Base-by-base conservation (phyloP, 2,329 filamentous ascomycete species). In the Capronia americana region DNA sequence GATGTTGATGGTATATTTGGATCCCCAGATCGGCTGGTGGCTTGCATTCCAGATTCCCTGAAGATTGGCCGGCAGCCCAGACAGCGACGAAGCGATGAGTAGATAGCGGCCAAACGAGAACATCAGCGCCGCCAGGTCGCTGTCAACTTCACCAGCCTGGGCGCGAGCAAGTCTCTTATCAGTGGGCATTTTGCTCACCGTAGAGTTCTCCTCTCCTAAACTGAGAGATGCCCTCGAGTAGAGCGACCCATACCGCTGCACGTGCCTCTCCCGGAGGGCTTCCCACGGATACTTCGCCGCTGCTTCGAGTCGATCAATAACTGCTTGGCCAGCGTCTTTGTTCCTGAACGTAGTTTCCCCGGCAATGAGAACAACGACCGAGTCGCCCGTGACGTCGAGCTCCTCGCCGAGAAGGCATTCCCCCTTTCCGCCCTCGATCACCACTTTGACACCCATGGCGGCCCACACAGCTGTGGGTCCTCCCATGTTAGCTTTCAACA, bases 1-100 rank as follows among this genome's bases (percentile, higher is more conserved):
- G 71, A 88, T 87, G 67, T 88, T 85, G 46, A 81, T 78, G 58
- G 87, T 85, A 62, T 87, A 88, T 69, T 88, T 85, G 2, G 78
- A 82, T 10, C 81, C 80, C 86, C 86, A 86, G 0, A 82, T 79
- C 3, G 80, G 77, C 0, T 70, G 70, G 2, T 83, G 73, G 0
- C 77, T 74, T 50, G 84, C 79, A 4, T 81, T 82, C 86, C 86
- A 88, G 24, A 80, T 79, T 0, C 86, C 86, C 71, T 86, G 84
- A 0, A 88, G 78, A 63, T 87, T 88, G 0, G 85, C 79, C 0
- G 86, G 86, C 0, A 88, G 77, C 41, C 81, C 82, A 0, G 77
- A 74, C 2, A 86, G 79, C 2, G 83, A 86, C 0, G 84, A 85
- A 0, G 82, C 81, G 57, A 88, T 85, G 63, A 88, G 79, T 0